Evolutionary conservation across 768 basidiomycete species (phyloP).

Genomic region (Psilocybe tampanensis): DNA sequence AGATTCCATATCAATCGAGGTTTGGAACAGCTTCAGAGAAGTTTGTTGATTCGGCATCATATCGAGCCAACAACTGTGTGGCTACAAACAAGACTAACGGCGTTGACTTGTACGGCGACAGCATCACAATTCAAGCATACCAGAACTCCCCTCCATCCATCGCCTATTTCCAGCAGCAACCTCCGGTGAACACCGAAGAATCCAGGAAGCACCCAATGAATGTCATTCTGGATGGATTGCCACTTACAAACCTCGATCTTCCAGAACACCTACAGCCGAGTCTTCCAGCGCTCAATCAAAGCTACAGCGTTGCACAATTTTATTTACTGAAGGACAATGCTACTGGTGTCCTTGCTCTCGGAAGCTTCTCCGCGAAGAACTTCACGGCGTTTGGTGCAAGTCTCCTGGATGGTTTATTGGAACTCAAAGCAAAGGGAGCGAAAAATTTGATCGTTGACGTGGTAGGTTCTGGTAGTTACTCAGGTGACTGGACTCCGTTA

Average conservation of each 20-base stretch:
- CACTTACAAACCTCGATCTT: slow-evolving; percentile 46
- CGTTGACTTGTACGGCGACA: slow-evolving; percentile 33
- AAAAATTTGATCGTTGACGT: slow-evolving; percentile 61
- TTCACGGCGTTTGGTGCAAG: slow-evolving; percentile 43
- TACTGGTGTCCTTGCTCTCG: slow-evolving; percentile 59
- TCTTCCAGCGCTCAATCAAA: slow-evolving; percentile 40
- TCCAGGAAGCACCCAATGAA: slow-evolving; percentile 44
- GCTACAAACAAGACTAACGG: slow-evolving; percentile 53
- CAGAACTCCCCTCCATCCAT: slow-evolving; percentile 24
- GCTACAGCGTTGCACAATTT: slow-evolving; percentile 55
- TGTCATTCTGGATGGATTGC: slow-evolving; percentile 48
- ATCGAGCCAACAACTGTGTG: slow-evolving; percentile 54
- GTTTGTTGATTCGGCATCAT: slow-evolving; percentile 53
- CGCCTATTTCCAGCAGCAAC: slow-evolving; percentile 42
- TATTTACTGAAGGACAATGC: slow-evolving; percentile 52
- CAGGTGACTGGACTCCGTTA: background rate
- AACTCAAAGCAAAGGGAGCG: slow-evolving; percentile 49
- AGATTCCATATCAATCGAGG: slow-evolving; percentile 64
- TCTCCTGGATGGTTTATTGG: slow-evolving; percentile 48
- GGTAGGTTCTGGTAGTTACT: slow-evolving; percentile 24
- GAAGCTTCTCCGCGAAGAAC: slow-evolving; percentile 53
- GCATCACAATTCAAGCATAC: slow-evolving; percentile 9
- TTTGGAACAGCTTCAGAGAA: slow-evolving; percentile 44
- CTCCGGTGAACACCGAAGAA: slow-evolving; percentile 30
- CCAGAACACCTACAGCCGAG: slow-evolving; percentile 41